A percentile compares a stretch with the other conserved stretches of the same genome.
These are phyloP conservation scores for Penicillium sp. DNA, from an alignment of 2,329 filamentous ascomycete species.

Conservation along the genomic window DNA sequence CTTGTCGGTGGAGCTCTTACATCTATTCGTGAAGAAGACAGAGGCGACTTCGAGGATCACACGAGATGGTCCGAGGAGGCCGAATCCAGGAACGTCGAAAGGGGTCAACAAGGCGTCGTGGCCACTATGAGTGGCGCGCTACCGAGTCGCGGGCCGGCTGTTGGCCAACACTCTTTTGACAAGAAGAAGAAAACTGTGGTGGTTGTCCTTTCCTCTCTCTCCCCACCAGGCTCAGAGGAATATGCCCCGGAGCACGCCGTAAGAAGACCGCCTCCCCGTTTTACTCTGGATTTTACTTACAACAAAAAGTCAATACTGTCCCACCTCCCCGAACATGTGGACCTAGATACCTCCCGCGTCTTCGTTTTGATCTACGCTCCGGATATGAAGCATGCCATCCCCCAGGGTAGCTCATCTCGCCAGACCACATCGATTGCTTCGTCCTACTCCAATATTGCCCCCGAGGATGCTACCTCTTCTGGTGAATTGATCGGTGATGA, in stretches of 20 bases:
- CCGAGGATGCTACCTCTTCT: conserved; percentile 56
- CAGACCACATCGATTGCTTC: conserved; percentile 64
- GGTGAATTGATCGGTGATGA: conserved; percentile 49
- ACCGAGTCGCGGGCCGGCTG: conserved; percentile 33
- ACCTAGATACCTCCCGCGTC: conserved; percentile 68
- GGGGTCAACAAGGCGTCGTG: conserved; percentile 24
- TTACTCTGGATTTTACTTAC: conserved; percentile 9
- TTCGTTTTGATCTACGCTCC: conserved; percentile 90
- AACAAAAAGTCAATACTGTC: conserved; percentile 70
- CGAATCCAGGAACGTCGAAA: conserved; percentile 55
- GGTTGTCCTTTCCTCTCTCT: conserved; percentile 74
- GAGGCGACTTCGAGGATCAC: conserved; percentile 74
- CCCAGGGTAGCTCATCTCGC: conserved; percentile 45
- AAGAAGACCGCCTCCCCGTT: conserved; percentile 40
- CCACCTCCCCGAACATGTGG: conserved; percentile 73
- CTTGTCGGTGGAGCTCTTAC: conserved; percentile 77
- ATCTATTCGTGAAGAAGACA: conserved; percentile 79
- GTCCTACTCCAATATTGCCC: conserved; percentile 81
- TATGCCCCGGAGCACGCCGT: conserved; percentile 75
- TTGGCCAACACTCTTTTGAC: conserved; percentile 22
- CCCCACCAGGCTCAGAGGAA: conserved; percentile 53
- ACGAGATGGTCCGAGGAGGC: conserved; percentile 91
- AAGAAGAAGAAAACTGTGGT: conserved; percentile 73
- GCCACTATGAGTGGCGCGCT: conserved; percentile 30
- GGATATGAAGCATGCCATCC: conserved; percentile 60